Evolutionary conservation across 139 green algal species (phyloP).

Genomic region (Tetradesmus lagerheimii): DNA sequence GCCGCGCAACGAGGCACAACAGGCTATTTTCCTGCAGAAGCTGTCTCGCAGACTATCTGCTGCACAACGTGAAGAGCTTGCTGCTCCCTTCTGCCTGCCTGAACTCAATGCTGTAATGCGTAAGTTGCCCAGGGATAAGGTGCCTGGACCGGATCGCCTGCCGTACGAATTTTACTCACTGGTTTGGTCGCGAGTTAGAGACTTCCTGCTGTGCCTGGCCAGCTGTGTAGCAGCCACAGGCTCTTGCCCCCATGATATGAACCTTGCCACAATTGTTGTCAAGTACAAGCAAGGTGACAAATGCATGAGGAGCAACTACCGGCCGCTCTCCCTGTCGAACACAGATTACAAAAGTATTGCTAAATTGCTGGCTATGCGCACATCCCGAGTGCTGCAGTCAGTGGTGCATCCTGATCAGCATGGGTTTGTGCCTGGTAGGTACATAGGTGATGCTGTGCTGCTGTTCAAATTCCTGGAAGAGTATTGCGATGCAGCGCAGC

Average conservation of each 20-base stretch:
- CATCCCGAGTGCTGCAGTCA: neutral
- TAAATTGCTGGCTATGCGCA: constrained; percentile 13
- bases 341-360: constrained; percentile 23
- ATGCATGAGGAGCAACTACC: neutral
- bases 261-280: neutral
- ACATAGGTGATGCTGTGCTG: neutral
- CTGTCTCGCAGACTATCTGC: neutral
- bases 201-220: neutral
- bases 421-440: neutral
- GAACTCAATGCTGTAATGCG: constrained; percentile 5
- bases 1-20: neutral
- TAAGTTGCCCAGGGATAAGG: neutral
- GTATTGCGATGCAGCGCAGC: neutral
- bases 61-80: neutral
- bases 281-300: constrained; percentile 13
- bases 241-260: neutral
- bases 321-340: neutral
- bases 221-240: neutral
- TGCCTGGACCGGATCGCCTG: neutral
- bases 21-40: neutral
- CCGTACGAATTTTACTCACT: neutral
- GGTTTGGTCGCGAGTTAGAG: neutral
- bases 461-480: neutral
- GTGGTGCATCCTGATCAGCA: neutral
- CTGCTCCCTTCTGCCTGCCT: neutral